Percentiles rank a stretch among this genome's conserved stretches.
Evolutionary conservation across 1,284 basidiomycete genomes (phyloP).

Genomic region (Leccinum subspadiceum): DNA sequence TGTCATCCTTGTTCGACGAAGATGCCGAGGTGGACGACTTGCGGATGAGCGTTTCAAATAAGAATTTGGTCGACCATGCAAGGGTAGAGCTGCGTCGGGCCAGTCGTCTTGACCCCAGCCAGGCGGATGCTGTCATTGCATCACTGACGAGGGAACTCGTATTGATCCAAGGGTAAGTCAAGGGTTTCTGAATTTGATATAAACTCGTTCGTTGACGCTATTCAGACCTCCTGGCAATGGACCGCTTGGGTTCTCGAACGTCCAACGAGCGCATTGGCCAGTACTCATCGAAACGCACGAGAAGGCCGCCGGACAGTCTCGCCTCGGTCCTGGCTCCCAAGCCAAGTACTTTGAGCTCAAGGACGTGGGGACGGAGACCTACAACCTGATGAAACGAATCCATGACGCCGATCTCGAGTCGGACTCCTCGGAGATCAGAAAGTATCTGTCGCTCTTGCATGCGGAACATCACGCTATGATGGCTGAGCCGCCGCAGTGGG

Average conservation of each 20-base stretch:
- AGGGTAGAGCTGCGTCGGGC: constrained; percentile 39
- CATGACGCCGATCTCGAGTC: too few relatives aligned
- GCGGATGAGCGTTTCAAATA: constrained; percentile 19
- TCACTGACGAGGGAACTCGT: constrained; percentile 57
- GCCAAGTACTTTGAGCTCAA: too few relatives aligned
- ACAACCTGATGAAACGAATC: constrained; percentile 35
- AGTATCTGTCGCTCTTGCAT: too few relatives aligned
- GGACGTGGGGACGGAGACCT: constrained; percentile 43
- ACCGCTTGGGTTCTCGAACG: constrained; percentile 52
- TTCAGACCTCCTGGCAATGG: constrained; percentile 31
- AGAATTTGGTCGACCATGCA: constrained; percentile 33
- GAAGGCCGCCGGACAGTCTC: constrained; percentile 40
- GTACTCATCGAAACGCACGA: constrained; percentile 61
- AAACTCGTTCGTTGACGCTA: neutral
- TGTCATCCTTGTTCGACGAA: constrained; percentile 41
- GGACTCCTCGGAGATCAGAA: too few relatives aligned
- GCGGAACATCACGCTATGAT: too few relatives aligned
- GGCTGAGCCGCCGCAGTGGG: too few relatives aligned
- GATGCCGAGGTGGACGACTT: constrained; percentile 22
- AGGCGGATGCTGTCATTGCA: constrained; percentile 65
- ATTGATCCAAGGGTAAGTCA: constrained; percentile 66
- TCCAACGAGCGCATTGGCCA: constrained; percentile 56
- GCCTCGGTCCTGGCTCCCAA: constrained; percentile 35
- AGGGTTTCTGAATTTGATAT: neutral
- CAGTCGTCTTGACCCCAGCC: constrained; percentile 62